phyloP scores from a whole-genome alignment of 2,329 filamentous ascomycete genomes.

The Coniosporium tulheliwenetii region DNA sequence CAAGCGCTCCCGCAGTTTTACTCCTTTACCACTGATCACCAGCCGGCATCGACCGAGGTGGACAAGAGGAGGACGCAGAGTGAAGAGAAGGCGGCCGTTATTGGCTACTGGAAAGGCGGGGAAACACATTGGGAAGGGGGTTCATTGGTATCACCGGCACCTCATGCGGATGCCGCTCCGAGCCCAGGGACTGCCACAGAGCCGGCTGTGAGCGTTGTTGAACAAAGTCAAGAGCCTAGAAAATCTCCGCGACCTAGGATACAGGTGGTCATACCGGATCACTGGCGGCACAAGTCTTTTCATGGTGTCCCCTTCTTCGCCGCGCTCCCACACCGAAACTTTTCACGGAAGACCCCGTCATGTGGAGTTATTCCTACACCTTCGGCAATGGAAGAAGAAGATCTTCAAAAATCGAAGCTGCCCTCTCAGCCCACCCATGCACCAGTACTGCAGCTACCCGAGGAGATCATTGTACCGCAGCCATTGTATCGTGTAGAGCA shows the following conservation, averaged over 20 bases:
- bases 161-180: conserved; percentile 3
- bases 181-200: neutral
- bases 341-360: too few species aligned
- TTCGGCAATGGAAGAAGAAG: too few species aligned
- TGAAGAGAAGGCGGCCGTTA: conserved; percentile 11
- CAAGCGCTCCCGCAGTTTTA: too few species aligned
- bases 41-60: conserved; percentile 7
- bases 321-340: too few species aligned
- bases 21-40: too few species aligned
- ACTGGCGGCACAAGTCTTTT: conserved; percentile 6
- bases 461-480: too few species aligned
- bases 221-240: neutral
- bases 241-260: conserved; percentile 5
- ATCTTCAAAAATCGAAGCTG: too few species aligned
- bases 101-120: conserved; percentile 29
- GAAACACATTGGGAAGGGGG: conserved; percentile 22
- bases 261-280: conserved; percentile 9
- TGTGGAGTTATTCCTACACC: too few species aligned
- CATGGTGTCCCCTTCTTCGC: too few species aligned
- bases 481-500: too few species aligned
- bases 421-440: too few species aligned
- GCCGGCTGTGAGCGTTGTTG: neutral
- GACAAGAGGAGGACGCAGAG: conserved; percentile 11
- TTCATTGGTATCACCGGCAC: neutral
- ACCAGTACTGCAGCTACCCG: too few species aligned